Base-by-base conservation (phyloP, 768 basidiomycete species). In the Melanogaster broomeanus region DNA sequence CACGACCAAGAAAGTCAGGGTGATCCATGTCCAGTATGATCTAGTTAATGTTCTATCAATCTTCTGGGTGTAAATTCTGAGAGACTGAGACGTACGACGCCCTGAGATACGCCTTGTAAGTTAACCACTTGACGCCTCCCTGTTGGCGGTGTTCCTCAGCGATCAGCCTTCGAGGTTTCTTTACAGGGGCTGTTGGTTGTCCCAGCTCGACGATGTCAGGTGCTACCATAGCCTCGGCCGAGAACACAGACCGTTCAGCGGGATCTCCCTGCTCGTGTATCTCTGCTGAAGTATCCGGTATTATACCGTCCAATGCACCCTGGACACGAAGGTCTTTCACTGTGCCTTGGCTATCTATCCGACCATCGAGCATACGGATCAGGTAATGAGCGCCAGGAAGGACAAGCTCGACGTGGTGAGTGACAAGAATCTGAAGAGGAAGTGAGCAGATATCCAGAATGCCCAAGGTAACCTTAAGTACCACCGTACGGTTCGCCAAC, bases 401-500 rank as follows among this genome's bases (percentile, higher is more conserved):
- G 12, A 90, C 83, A 2, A 92, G 77, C 40, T 90, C 85, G 19
- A 90, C 83, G 60, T 90, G 88, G 59, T 91, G 89, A 0, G 88
- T 89, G 33, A 91, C 88, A 4, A 86, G 72, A 38, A 84, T 67
- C 81, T 81, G 53, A 5, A 19, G 1, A 18, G n/a, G 8, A 31
- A 37, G 35, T 37, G n/a, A 37, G 18, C n/a, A 1, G n/a, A 3
- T 18, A 33, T 13, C 13, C 13, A 44, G 13, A 16, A 11, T 16
- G 30, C 38, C 25, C 15, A n/a, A 10, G 8, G 25, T 2, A 42
- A n/a, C 56, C 72, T 33, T 60, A n/a, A n/a, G n/a, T n/a, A 83
- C 73, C 31, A 90, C 83, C 0, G 88, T 90, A 28, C 88, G 77
- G 42, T 81, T 72, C 1, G 71, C 70, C 9, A 89, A 57, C n/a